Evolutionary conservation across 164 flowering plant species (phyloP), one percentile per base, ranked within the genome.

Genomic region (Vitis amurensis): DNA sequence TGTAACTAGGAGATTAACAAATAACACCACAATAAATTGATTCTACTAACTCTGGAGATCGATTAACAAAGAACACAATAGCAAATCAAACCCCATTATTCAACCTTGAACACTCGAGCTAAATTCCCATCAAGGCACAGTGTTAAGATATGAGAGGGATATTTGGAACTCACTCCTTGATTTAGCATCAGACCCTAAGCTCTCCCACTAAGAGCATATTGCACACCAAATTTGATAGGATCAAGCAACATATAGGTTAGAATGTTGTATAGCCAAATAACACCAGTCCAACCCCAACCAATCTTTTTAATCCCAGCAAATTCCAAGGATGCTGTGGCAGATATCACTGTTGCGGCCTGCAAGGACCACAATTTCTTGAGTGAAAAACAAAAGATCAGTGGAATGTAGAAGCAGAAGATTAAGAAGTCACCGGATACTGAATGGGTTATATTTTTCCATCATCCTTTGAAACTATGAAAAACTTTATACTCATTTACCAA

Each of bases 231-330:
- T 69, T 83, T 83, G 66, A 83, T 74, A 15, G 74, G 77, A 59
- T 83, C 86, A 55, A 81, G 86, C 16, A 72, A 73, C 17, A 81
- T 14, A 31, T 81, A 83, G 23, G 68, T 55, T 14, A 81, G 2
- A 27, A 77, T 59, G 59, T 77, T 81, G 72, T 76, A 84, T 14
- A 71, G 64, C 81, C 81, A 78, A 31, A 82, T 80, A 11, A 80
- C 78, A 4, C 84, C 84, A 1, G 81, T 53, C 86, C 88, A 84
- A 2, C 80, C 76, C 88, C 88, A 84, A 4, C 88, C 88, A 9
- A 85, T 82, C 9, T 55, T 65, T 50, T 57, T 59, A 17, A 85
- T 85, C 44, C 77, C 83, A 14, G 88, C 84, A 29, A 80, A 68
- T 1, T 66, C 57, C 74, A 76, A 69, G 62, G 49, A 73, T 49